A percentile compares a stretch with the other conserved stretches of the same genome.
These are phyloP conservation scores for Kodamaea ohmeri DNA, from an alignment of 1,139 yeast species.

Conservation along the genomic window DNA sequence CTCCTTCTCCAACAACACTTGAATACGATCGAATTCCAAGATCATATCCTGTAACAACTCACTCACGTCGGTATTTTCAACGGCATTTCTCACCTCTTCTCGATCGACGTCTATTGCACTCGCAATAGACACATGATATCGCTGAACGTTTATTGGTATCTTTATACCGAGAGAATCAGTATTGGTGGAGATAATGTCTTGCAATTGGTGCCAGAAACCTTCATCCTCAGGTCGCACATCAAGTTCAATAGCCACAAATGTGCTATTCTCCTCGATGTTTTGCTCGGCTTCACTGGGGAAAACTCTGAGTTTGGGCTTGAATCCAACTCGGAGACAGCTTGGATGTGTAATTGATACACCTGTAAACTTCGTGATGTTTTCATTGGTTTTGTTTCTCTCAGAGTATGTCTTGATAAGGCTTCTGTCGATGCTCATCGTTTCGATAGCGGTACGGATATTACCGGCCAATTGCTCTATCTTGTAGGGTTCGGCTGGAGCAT, in stretches of 20 bases:
- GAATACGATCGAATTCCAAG: conserved; percentile 6
- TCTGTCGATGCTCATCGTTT: conserved; percentile 7
- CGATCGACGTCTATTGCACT: conserved; percentile 5
- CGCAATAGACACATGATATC: conserved; percentile 1
- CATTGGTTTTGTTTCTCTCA: conserved; percentile 8
- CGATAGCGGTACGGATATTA: conserved; percentile 12
- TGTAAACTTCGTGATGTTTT: conserved; percentile 8
- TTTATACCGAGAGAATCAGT: conserved; percentile 10
- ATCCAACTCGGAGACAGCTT: conserved; percentile 11
- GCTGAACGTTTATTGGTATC: background rate
- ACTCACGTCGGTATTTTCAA: conserved; percentile 7
- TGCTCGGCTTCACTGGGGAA: conserved; percentile 7
- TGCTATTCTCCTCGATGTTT: background rate
- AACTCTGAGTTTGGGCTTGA: conserved; percentile 11
- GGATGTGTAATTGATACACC: conserved; percentile 9
- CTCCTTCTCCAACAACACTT: conserved; percentile 1
- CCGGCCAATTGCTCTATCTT: conserved; percentile 13
- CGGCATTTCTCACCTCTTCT: conserved; percentile 5
- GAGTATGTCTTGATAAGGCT: conserved; percentile 10
- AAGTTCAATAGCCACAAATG: conserved; percentile 15
- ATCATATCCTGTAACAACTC: conserved; percentile 9
- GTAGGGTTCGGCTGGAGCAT: conserved; percentile 14
- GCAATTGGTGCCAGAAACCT: conserved; percentile 10
- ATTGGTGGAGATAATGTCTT: conserved; percentile 9
- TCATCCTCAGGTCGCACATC: conserved; percentile 1